Evolutionary conservation across 208 protist genomes (phyloP), one percentile per base, ranked within the genome.

Genomic region (Acanthamoeba culbertsoni): DNA sequence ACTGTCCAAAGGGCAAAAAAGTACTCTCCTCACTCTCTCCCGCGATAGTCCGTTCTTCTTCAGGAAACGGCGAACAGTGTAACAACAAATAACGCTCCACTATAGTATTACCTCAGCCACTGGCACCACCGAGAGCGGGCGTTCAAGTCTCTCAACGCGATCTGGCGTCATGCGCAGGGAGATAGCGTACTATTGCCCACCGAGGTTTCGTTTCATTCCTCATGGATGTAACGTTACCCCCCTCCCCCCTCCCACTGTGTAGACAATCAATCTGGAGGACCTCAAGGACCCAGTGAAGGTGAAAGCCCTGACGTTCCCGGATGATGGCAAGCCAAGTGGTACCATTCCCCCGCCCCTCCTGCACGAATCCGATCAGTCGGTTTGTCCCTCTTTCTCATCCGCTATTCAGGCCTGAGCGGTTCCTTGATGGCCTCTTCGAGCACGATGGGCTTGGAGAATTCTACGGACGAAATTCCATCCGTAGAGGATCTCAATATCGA

Each of bases 121-220:
- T 90, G 84, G 84, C 84, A 90, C 84, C 84, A 90, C 28, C 51
- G 84, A 16, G 84, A 90, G n/a, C 84, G 84, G 23, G 84, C 84
- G 26, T 90, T 90, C 53, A 90, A 90, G 57, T 18, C 57, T 2
- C 68, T 90, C 43, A 90, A 90, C 45, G 57, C 57, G 28, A 33
- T 90, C 0, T 90, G 84, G 84, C 84, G 84, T 35, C 1, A 31
- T 26, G 51, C 57, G 1, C 84, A 90, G 35, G 84, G 84, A 45
- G 84, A 90, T 26, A 68, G 33, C n/a, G 84, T 90, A 26, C 57
- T n/a, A n/a, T 45, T 59, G n/a, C 10, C 0, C 51, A 28, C 5
- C 8, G 28, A 26, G 73, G 28, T 59, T 0, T 45, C 23, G 28
- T n/a, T 79, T 12, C 26, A 28, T 46, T 33, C n/a, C 33, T 51